These are phyloP conservation scores for Paspalum vaginatum DNA, from an alignment of 176 grass and related monocot species.

Conservation along the genomic window DNA sequence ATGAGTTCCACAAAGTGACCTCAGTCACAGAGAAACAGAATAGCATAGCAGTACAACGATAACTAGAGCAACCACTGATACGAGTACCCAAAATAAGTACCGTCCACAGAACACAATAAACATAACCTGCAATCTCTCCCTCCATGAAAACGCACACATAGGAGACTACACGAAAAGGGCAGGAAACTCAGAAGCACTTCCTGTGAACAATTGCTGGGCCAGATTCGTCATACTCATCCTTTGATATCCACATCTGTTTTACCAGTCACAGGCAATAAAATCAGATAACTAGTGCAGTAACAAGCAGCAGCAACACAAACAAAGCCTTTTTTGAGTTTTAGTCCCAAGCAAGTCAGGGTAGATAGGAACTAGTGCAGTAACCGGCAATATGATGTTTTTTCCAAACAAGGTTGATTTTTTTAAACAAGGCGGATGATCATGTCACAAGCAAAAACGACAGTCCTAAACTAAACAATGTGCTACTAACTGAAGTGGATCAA, in stretches of 20 bases:
- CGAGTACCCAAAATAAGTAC: background rate
- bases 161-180: conserved; percentile 12
- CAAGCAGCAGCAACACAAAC: background rate
- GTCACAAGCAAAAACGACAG: too few relatives aligned
- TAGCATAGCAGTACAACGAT: conserved; percentile 1
- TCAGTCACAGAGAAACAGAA: conserved; percentile 24
- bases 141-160: conserved; percentile 16
- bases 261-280: background rate
- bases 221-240: conserved; percentile 51
- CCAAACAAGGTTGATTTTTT: too few relatives aligned
- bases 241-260: conserved; percentile 55
- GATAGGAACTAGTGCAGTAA: too few relatives aligned
- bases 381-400: too few relatives aligned
- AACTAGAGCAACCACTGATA: conserved; percentile 17
- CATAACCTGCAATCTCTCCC: conserved; percentile 2
- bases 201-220: conserved; percentile 50
- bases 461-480: too few relatives aligned
- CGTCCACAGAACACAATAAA: conserved; percentile 7
- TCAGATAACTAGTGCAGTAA: background rate
- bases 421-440: too few relatives aligned
- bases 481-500: too few relatives aligned
- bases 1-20: conserved; percentile 18
- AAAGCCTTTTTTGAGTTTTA: too few relatives aligned
- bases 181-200: conserved; percentile 41
- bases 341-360: too few relatives aligned